These are phyloP conservation scores for Hygrocybe punicea DNA, from an alignment of 768 basidiomycete genomes.

Conservation along the genomic window DNA sequence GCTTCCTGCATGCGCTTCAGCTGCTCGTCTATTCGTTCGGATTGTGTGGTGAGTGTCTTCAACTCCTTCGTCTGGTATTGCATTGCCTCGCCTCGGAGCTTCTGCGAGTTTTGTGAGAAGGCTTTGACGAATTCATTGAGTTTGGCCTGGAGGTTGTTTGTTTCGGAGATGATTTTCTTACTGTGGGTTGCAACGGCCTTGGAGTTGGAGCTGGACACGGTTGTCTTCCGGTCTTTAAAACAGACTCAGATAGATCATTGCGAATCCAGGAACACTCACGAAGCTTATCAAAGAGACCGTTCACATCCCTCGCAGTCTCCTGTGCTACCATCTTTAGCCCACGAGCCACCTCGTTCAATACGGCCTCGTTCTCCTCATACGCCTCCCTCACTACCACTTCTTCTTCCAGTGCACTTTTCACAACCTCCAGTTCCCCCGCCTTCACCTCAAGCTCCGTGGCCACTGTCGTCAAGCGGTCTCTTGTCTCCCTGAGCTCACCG, in stretches of 20 bases:
- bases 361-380: conserved; percentile 68
- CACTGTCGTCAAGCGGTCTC: conserved; percentile 51
- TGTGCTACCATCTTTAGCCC: conserved; percentile 61
- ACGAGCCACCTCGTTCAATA: conserved; percentile 67
- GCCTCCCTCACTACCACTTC: conserved; percentile 76
- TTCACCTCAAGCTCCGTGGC: conserved; percentile 51
- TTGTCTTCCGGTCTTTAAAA: conserved; percentile 66
- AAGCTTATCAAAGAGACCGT: conserved; percentile 74
- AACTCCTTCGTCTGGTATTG: conserved; percentile 55
- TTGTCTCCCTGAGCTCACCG: conserved; percentile 66
- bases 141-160: conserved; percentile 51
- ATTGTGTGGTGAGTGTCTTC: conserved; percentile 48
- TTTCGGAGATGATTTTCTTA: conserved; percentile 52
- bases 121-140: conserved; percentile 61
- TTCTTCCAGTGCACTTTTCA: conserved; percentile 66
- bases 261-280: conserved; percentile 48
- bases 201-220: conserved; percentile 60
- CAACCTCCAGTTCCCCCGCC: conserved; percentile 54
- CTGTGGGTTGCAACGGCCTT: conserved; percentile 62
- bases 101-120: conserved; percentile 50
- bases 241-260: conserved; percentile 8
- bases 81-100: conserved; percentile 55
- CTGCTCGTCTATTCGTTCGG: conserved; percentile 55
- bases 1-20: conserved; percentile 51
- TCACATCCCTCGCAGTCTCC: conserved; percentile 70